Percentiles rank a stretch among this genome's conserved stretches.
These are phyloP conservation scores for Emergomyces orientalis DNA, from an alignment of 2,329 filamentous ascomycete genomes.

Conservation along the genomic window DNA sequence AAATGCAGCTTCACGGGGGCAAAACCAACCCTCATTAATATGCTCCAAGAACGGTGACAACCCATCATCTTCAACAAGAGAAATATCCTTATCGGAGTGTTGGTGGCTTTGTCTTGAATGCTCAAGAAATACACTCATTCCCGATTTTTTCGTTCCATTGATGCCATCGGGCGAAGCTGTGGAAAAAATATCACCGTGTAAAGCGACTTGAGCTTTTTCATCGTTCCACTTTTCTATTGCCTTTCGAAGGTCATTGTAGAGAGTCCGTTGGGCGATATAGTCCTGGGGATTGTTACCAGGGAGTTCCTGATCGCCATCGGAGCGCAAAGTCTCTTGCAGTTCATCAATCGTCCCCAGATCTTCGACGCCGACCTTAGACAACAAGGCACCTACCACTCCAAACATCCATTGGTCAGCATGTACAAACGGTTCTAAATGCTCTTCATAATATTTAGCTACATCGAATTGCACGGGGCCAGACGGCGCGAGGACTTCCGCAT, in stretches of 20 bases:
- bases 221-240: constrained; percentile 38
- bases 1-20: constrained; percentile 45
- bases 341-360: constrained; percentile 36
- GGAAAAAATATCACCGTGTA: constrained; percentile 41
- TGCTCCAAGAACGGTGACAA: constrained; percentile 34
- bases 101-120: constrained; percentile 42
- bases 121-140: constrained; percentile 48
- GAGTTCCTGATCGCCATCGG: constrained; percentile 15
- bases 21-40: constrained; percentile 41
- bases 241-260: constrained; percentile 39
- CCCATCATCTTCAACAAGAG: constrained; percentile 31
- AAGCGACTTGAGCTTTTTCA: constrained; percentile 35
- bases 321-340: constrained; percentile 24
- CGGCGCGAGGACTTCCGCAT: constrained; percentile 38
- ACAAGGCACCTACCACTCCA: constrained; percentile 43
- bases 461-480: constrained; percentile 44
- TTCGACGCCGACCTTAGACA: constrained; percentile 44
- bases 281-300: constrained; percentile 11
- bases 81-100: constrained; percentile 31
- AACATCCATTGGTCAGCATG: constrained; percentile 52
- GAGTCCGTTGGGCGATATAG: constrained; percentile 14
- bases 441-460: constrained; percentile 44
- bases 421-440: constrained; percentile 44
- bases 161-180: constrained; percentile 38
- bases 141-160: constrained; percentile 39